These are phyloP conservation scores for Thielaviopsis ethacetica DNA, from an alignment of 2,329 filamentous ascomycete genomes.

Conservation along the genomic window DNA sequence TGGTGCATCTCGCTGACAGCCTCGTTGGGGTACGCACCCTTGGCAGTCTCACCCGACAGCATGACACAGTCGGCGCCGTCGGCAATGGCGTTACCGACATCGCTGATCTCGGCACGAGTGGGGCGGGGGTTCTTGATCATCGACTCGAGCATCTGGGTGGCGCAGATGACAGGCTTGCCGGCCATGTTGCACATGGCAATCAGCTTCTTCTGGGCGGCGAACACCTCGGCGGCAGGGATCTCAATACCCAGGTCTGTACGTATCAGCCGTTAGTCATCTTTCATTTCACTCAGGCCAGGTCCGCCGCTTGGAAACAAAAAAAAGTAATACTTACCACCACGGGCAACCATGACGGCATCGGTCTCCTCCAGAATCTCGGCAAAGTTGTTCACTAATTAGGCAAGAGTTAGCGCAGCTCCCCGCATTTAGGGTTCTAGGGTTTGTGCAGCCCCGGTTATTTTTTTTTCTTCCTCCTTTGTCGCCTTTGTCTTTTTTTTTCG, in stretches of 20 bases:
- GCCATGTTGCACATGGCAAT: slow-evolving; percentile 99
- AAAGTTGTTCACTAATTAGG: slow-evolving; percentile 69
- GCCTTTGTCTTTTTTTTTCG: not conserved
- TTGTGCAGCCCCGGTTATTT: not conserved
- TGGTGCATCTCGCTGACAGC: slow-evolving; percentile 97
- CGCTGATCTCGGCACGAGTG: slow-evolving; percentile 94
- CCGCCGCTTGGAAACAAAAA: not conserved
- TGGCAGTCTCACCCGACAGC: slow-evolving; percentile 97
- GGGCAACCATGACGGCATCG: slow-evolving; percentile 98
- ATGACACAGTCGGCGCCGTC: slow-evolving; percentile 99
- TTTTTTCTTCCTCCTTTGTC: not conserved
- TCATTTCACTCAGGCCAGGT: not conserved
- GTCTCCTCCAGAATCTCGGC: slow-evolving; percentile 90
- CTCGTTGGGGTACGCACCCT: slow-evolving; percentile 86
- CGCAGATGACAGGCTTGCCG: slow-evolving; percentile 97
- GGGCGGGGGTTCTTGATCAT: slow-evolving; percentile 99
- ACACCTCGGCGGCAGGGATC: slow-evolving; percentile 95
- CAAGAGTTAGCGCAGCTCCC: slow-evolving; percentile 5
- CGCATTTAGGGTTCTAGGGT: not conserved
- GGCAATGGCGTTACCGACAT: slow-evolving; percentile 90
- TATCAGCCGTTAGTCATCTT: not conserved
- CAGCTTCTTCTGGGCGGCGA: slow-evolving; percentile 99
- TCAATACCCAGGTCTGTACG: slow-evolving; percentile 63
- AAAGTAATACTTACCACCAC: slow-evolving; percentile 47
- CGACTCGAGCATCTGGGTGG: slow-evolving; percentile 98